Base-by-base conservation (phyloP, 495 filamentous ascomycete genomes). In the Xylaria grammica region DNA sequence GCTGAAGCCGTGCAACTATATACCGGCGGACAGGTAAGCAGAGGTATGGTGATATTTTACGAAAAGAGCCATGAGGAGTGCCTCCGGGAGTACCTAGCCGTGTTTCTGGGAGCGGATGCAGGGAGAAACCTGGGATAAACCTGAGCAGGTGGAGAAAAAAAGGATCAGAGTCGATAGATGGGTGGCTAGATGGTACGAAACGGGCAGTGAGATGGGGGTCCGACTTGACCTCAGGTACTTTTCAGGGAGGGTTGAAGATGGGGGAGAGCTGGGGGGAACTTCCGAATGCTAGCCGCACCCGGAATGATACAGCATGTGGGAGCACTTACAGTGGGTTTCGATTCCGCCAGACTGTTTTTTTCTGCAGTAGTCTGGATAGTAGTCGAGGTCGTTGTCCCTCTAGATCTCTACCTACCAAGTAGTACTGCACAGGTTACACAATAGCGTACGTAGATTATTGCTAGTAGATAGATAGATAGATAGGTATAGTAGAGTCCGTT, bases 41-140 rank as follows among this genome's bases (percentile, higher is more conserved):
- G 56, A 24, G n/a, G 56, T 46, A 30, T 48, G 56, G 42, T 46
- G 56, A 40, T 59, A 59, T 59, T 59, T 46, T 27, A 48, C 44
- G 26, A 48, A 17, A 22, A 45, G 56, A 48, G 56, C 54, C 56
- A 59, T 29, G 44, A 40, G 27, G 56, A 19, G n/a, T n/a, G n/a
- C n/a, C n/a, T n/a, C n/a, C n/a, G n/a, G 56, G 34, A 36, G 6
- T 17, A 42, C 40, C 40, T 53, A 62, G 36, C 59, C 48, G 34
- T 51, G 34, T 22, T 42, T 44, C 46, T 40, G 58, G 49, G 59
- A 62, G 36, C n/a, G 30, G 46, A 51, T 62, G 59, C 46, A 52
- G 59, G 59, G 48, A 62, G 59, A 62, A 53, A 45, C 48, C 30
- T 42, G 59, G 59, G 48, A 62, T 46, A 62, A 53, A 45, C 48